Evolutionary conservation across 2,329 filamentous ascomycete species (phyloP), one percentile per base, ranked within the genome.

Genomic region (Claviceps pusilla): DNA sequence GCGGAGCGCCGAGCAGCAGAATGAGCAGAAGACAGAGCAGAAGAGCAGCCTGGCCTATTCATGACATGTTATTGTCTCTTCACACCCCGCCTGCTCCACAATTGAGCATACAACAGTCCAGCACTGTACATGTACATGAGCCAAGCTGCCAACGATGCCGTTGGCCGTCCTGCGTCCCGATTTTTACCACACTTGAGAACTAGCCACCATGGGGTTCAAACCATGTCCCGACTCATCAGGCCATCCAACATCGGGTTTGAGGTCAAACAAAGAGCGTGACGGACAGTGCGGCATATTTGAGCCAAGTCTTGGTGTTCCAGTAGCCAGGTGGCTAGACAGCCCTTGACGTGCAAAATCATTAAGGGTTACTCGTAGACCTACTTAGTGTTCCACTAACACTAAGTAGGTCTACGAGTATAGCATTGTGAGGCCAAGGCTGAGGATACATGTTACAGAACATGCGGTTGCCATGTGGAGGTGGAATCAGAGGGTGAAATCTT

Each of bases 61-160:
- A 42, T 33, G 35, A 14, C 7, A 53, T 53, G 35, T 42, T 41
- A 48, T 33, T 52, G 28, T 53, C 45, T 42, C 51, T 35, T 33
- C 45, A 9, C 31, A 14, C 51, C 51, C 51, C 51, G 51, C 46
- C 33, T 48, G 46, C 46, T 52, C 50, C 51, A 48, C 35, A 41
- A 33, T 48, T 11, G 19, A 53, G 24, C 50, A 35, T 31, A 16
- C 35, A 37, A 11, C 9, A 46, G 24, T 29, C 43, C 43, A 46
- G 31, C 5, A n/a, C 16, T 14, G 33, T 35, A 10, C 9, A 7
- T 35, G 33, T 35, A 10, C 48, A 6, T 41, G 35, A 41, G 48
- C 37, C 35, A 35, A 50, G 42, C 5, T 16, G 37, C 19, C 48
- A 42, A 29, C 29, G 19, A 31, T 16, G 37, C 11, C 28, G 7